A percentile compares a stretch with the other conserved stretches of the same genome.
These are phyloP conservation scores for Backusella tuberculispora DNA, from an alignment of 192 early-diverging fungal genomes.

Conservation along the genomic window DNA sequence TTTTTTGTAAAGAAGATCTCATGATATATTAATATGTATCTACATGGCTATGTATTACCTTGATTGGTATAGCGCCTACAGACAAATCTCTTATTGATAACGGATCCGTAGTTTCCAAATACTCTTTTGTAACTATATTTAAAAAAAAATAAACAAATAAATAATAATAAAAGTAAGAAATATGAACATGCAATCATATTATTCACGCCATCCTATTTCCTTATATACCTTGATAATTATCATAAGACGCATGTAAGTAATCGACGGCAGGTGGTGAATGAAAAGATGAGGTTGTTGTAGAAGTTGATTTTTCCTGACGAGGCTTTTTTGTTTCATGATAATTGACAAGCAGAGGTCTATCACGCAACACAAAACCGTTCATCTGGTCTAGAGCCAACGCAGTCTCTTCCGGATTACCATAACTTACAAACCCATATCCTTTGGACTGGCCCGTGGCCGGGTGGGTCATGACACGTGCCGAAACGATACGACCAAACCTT, in stretches of 20 bases:
- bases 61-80: constrained; percentile 2
- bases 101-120: not conserved
- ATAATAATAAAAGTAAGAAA: not conserved
- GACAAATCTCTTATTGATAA: constrained; percentile 13
- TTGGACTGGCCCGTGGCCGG: constrained; percentile 72
- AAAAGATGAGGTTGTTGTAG: constrained; percentile 12
- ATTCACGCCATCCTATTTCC: too few species aligned
- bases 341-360: constrained; percentile 88
- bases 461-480: constrained; percentile 86
- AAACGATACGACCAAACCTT: constrained; percentile 85
- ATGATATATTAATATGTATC: not conserved
- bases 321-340: constrained; percentile 91
- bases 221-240: constrained; percentile 5
- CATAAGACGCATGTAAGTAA: constrained; percentile 12
- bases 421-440: constrained; percentile 95
- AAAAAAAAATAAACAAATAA: constrained; percentile 1
- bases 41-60: not conserved
- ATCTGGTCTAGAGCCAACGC: constrained; percentile 86
- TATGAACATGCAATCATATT: not conserved
- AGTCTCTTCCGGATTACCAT: constrained; percentile 88
- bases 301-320: constrained; percentile 47
- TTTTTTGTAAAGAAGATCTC: not conserved
- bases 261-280: constrained; percentile 19
- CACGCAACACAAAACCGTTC: constrained; percentile 80
- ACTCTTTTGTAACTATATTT: constrained; percentile 4